These are phyloP conservation scores for Cladosporium sp. DNA, from an alignment of 2,329 filamentous ascomycete species.

Conservation along the genomic window DNA sequence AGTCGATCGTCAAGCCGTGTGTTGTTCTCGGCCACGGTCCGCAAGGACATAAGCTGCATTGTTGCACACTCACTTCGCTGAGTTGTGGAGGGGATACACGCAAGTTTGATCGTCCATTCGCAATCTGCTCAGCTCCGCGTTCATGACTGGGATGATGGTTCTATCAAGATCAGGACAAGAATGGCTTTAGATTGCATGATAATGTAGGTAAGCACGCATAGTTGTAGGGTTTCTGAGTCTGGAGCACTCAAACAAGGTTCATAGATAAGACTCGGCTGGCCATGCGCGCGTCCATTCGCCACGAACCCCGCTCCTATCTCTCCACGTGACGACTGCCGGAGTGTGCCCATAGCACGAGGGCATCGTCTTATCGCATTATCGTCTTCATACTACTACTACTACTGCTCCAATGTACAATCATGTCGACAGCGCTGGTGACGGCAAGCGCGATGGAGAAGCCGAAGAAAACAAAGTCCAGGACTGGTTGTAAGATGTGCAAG, in stretches of 20 bases:
- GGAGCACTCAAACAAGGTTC: neutral
- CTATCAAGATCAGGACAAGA: too few relatives aligned
- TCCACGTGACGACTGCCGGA: neutral
- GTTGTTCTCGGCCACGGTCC: too few relatives aligned
- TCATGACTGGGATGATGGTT: too few relatives aligned
- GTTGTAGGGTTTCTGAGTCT: neutral
- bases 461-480: slow-evolving; percentile 11
- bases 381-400: neutral
- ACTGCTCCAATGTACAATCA: neutral
- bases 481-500: slow-evolving; percentile 12
- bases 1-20: too few relatives aligned
- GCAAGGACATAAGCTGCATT: too few relatives aligned
- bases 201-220: too few relatives aligned
- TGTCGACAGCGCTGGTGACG: neutral
- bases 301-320: slow-evolving; percentile 6
- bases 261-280: neutral
- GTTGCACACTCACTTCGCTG: too few relatives aligned
- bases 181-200: neutral
- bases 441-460: neutral
- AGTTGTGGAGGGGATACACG: too few relatives aligned
- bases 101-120: too few relatives aligned
- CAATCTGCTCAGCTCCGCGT: too few relatives aligned
- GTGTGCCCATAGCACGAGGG: neutral
- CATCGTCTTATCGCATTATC: neutral
- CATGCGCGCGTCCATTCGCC: neutral